Evolutionary conservation across 768 basidiomycete species (phyloP).

Genomic region (Psilocybe cubensis): DNA sequence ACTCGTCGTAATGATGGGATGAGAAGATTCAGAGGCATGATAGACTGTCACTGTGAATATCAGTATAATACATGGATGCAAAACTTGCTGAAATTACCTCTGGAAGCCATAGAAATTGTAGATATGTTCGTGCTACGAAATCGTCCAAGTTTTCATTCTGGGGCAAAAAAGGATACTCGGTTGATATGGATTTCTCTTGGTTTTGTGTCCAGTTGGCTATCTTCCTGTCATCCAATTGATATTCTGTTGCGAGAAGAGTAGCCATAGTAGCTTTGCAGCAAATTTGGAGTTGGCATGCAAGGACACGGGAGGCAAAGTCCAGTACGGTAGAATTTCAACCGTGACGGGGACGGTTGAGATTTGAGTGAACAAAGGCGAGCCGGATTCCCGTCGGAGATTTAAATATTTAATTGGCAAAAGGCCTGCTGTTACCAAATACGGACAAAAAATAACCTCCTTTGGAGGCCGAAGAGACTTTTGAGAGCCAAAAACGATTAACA

Average conservation of each 20-base stretch:
- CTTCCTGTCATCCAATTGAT: slow-evolving; percentile 12
- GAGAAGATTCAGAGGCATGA: slow-evolving; percentile 67
- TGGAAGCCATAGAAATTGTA: slow-evolving; percentile 81
- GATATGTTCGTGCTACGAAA: slow-evolving; percentile 65
- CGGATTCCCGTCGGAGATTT: no score
- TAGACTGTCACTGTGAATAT: slow-evolving; percentile 47
- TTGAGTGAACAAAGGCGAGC: no score
- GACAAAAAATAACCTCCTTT: no score
- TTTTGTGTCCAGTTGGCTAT: slow-evolving; percentile 51
- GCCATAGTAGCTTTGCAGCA: no score
- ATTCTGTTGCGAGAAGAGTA: background rate
- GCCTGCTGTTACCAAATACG: no score
- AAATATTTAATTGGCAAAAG: no score
- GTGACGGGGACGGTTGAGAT: no score
- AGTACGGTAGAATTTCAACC: no score
- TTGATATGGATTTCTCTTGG: slow-evolving; percentile 60
- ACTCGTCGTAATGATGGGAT: slow-evolving; percentile 61
- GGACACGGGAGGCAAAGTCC: no score
- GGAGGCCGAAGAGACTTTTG: no score
- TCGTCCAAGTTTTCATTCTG: slow-evolving; percentile 53
- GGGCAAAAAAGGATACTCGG: slow-evolving; percentile 59
- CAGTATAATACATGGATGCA: background rate
- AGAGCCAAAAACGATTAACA: no score
- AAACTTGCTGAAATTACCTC: slow-evolving; percentile 47
- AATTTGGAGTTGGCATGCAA: no score